Conservation (phyloP, 768 basidiomycete genomes). For the Clitopilus passeckerianus region DNA sequence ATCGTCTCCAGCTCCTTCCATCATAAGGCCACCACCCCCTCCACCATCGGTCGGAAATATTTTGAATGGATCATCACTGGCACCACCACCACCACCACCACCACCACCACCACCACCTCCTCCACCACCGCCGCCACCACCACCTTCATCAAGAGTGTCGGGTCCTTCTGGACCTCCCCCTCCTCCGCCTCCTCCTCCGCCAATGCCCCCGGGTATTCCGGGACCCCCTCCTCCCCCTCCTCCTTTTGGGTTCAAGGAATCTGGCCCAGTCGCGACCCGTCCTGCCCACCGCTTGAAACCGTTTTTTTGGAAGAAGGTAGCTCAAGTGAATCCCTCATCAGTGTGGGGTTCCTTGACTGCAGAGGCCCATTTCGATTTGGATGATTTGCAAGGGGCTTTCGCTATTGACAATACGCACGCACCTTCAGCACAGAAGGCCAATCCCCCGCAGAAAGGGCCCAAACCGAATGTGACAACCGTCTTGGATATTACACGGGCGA, state of each 20-base stretch:
- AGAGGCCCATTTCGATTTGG: constrained; percentile 45
- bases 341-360: constrained; percentile 66
- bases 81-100: no score
- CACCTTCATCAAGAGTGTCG: background rate
- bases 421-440: constrained; percentile 36
- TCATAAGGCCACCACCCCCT: background rate
- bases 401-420: constrained; percentile 43
- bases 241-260: constrained; percentile 23
- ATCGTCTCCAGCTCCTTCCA: background rate
- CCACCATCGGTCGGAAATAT: no score
- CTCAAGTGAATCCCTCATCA: constrained; percentile 37
- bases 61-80: no score
- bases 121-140: no score
- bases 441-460: constrained; percentile 26
- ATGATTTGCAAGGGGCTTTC: constrained; percentile 75
- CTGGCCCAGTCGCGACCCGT: constrained; percentile 26
- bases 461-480: constrained; percentile 66
- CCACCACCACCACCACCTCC: no score
- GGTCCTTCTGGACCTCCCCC: constrained; percentile 8
- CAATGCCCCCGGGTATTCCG: constrained; percentile 8
- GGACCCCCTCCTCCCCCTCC: constrained; percentile 21
- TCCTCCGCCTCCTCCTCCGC: constrained; percentile 10
- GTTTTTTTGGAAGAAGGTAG: constrained; percentile 88
- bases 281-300: constrained; percentile 69
- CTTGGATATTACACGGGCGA: constrained; percentile 76